A percentile compares a stretch with the other conserved stretches of the same genome.
Conservation (phyloP, 208 protist species). For the Leishmania mexicana region DNA sequence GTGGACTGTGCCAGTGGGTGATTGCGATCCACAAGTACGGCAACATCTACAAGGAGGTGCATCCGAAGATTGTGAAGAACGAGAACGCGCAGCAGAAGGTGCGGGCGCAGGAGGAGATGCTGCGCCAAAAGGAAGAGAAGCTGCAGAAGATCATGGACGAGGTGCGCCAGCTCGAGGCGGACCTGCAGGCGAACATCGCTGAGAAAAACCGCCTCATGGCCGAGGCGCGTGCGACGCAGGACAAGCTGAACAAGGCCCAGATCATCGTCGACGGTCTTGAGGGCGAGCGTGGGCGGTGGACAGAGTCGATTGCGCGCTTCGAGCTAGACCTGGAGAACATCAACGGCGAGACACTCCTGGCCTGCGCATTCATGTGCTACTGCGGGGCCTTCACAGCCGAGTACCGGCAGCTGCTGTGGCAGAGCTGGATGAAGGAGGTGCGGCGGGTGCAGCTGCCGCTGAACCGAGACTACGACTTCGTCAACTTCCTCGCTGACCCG, state of each 20-base stretch:
- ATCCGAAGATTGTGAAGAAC: slow-evolving; percentile 96
- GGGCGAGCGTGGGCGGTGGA: slow-evolving; percentile 97
- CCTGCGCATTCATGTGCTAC: slow-evolving; percentile 98
- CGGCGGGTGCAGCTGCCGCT: slow-evolving; percentile 83
- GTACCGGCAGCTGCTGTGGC: slow-evolving; percentile 93
- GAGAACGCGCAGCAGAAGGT: slow-evolving; percentile 94
- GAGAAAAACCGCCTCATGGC: slow-evolving; percentile 94
- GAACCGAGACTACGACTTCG: slow-evolving; percentile 90
- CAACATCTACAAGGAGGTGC: slow-evolving; percentile 96
- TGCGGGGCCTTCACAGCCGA: slow-evolving; percentile 96
- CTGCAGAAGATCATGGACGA: slow-evolving; percentile 94
- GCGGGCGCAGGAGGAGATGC: slow-evolving; percentile 94
- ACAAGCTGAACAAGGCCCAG: slow-evolving; percentile 96
- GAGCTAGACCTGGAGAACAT: slow-evolving; percentile 91
- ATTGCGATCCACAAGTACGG: slow-evolving; percentile 98
- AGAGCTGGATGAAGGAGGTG: slow-evolving; percentile 93
- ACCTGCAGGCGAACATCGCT: slow-evolving; percentile 90
- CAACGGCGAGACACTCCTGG: slow-evolving; percentile 96
- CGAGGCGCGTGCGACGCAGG: slow-evolving; percentile 94
- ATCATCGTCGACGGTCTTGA: slow-evolving; percentile 97
- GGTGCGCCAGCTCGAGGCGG: slow-evolving; percentile 90
- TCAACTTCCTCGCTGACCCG: slow-evolving; percentile 95
- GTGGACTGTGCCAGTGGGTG: slow-evolving; percentile 98
- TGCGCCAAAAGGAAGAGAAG: slow-evolving; percentile 93
- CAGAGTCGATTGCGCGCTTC: slow-evolving; percentile 92